Evolutionary conservation across 2,329 filamentous ascomycete species (phyloP).

Genomic region (Stagonosporopsis tanaceti): DNA sequence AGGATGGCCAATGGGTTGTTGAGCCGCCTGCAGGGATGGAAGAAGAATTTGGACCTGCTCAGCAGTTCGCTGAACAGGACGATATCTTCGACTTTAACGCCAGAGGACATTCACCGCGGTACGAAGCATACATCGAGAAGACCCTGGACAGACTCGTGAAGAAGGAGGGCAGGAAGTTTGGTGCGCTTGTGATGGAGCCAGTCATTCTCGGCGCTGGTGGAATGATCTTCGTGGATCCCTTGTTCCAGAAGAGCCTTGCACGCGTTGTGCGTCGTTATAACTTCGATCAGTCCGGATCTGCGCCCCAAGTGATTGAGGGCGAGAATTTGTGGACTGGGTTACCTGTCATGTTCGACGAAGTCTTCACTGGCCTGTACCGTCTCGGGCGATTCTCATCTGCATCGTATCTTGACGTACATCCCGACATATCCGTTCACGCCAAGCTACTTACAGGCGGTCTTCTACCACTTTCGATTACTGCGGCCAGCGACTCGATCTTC

Average conservation of each 20-base stretch:
- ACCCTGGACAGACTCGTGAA: slow-evolving; percentile 63
- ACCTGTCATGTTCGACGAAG: slow-evolving; percentile 83
- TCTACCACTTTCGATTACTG: slow-evolving; percentile 77
- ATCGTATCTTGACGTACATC: slow-evolving; percentile 71
- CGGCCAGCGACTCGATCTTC: slow-evolving; percentile 78
- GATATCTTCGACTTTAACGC: slow-evolving; percentile 48
- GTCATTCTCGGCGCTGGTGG: slow-evolving; percentile 82
- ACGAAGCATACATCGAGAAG: slow-evolving; percentile 66
- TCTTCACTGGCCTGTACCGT: slow-evolving; percentile 86
- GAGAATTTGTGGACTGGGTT: slow-evolving; percentile 71
- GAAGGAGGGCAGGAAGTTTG: slow-evolving; percentile 70
- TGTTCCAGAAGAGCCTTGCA: slow-evolving; percentile 78
- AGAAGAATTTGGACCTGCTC: slow-evolving; percentile 55
- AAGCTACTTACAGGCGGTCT: slow-evolving; percentile 85
- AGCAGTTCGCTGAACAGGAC: slow-evolving; percentile 42
- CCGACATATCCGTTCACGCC: slow-evolving; percentile 82
- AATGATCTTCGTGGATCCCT: slow-evolving; percentile 83
- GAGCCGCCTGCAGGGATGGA: slow-evolving; percentile 62
- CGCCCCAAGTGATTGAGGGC: neutral
- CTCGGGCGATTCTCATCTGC: slow-evolving; percentile 76
- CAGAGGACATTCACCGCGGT: slow-evolving; percentile 56
- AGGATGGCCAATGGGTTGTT: slow-evolving; percentile 71
- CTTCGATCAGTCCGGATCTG: slow-evolving; percentile 53
- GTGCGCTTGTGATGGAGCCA: slow-evolving; percentile 81
- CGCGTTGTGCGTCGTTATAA: slow-evolving; percentile 70